These are phyloP conservation scores for Tephrocybe sp. DNA, from an alignment of 768 basidiomycete genomes.

Conservation along the genomic window DNA sequence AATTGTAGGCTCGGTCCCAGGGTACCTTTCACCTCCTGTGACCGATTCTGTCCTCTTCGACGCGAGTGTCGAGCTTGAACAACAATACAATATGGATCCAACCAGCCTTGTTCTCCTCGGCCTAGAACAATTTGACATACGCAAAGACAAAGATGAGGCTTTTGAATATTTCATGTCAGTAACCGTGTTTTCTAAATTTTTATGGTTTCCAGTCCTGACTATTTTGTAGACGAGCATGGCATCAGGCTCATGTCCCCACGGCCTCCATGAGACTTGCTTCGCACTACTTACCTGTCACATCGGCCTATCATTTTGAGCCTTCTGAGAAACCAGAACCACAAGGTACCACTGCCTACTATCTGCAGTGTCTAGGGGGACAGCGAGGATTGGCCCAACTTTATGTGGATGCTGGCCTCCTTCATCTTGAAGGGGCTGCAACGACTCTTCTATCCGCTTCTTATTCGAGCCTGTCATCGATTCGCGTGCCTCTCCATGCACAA, in stretches of 20 bases:
- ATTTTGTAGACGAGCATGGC: constrained; percentile 72
- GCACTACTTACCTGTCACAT: constrained; percentile 65
- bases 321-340: constrained; percentile 39
- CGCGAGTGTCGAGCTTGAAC: constrained; percentile 50
- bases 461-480: constrained; percentile 76
- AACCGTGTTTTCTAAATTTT: background rate
- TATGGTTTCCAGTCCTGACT: constrained; percentile 1
- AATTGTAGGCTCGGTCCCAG: constrained; percentile 73
- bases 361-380: constrained; percentile 67
- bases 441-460: constrained; percentile 72
- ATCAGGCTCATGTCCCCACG: constrained; percentile 70
- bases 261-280: constrained; percentile 78
- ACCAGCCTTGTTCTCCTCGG: constrained; percentile 76
- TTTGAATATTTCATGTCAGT: constrained; percentile 82
- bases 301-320: constrained; percentile 36
- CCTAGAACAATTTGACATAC: constrained; percentile 72
- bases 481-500: constrained; percentile 56
- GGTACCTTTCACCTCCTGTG: constrained; percentile 52
- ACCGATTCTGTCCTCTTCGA: constrained; percentile 55
- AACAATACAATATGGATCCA: constrained; percentile 83
- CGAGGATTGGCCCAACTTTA: constrained; percentile 72
- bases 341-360: constrained; percentile 61
- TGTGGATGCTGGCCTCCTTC: constrained; percentile 74
- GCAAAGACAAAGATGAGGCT: constrained; percentile 72
- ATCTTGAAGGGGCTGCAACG: constrained; percentile 79